phyloP scores from a whole-genome alignment of 2,329 filamentous ascomycete species.

The Xylariaceae sp. region DNA sequence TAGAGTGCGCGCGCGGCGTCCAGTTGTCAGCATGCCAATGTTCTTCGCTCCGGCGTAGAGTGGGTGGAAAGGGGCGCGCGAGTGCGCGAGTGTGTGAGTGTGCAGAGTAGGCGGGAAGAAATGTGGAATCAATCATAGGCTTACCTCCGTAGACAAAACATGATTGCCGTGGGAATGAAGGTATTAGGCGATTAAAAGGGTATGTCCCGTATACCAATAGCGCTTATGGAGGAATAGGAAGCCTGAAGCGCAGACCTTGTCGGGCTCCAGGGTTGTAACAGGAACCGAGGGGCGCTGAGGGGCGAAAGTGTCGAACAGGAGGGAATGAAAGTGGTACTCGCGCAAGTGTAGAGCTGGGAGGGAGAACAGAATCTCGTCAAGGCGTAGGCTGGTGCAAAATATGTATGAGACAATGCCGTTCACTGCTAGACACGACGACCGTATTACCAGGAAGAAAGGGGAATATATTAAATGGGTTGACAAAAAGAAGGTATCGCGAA shows the following conservation, averaged over 20 bases:
- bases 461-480: neutral
- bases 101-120: too few relatives aligned
- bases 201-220: neutral
- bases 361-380: too few relatives aligned
- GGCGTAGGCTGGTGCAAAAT: neutral
- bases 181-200: neutral
- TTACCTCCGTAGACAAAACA: slow-evolving; percentile 61
- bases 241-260: neutral
- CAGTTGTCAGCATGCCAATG: slow-evolving; percentile 3
- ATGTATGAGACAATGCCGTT: neutral
- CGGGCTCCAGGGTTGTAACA: neutral
- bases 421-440: neutral
- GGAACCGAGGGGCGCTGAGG: neutral
- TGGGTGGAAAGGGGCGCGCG: neutral
- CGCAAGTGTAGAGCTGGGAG: too few relatives aligned
- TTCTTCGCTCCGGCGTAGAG: neutral
- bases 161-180: slow-evolving; percentile 26
- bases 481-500: slow-evolving; percentile 7
- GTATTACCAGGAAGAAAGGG: neutral
- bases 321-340: neutral
- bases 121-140: slow-evolving; percentile 1
- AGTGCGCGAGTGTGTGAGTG: neutral
- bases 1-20: slow-evolving; percentile 32
- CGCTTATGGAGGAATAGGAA: neutral
- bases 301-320: neutral